A percentile compares a stretch with the other conserved stretches of the same genome.
Evolutionary conservation across 768 basidiomycete genomes (phyloP).

Genomic region (Gloeophyllum trabeum): DNA sequence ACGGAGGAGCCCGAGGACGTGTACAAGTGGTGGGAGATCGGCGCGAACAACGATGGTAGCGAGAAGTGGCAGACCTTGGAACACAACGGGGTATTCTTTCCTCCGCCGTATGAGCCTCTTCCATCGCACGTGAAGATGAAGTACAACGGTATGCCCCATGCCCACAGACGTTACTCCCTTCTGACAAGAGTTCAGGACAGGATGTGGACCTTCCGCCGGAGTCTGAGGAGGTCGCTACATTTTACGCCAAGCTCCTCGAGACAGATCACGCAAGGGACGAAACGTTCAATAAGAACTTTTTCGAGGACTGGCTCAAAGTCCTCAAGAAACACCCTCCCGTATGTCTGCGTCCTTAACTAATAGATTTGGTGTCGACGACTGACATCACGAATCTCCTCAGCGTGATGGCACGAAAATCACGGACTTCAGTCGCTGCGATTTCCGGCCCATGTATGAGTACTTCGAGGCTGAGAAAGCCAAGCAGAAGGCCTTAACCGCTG

Average conservation of each 20-base stretch:
- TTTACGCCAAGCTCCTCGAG: constrained; percentile 88
- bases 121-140: constrained; percentile 84
- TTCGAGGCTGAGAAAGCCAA: constrained; percentile 88
- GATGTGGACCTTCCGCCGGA: constrained; percentile 68
- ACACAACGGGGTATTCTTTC: constrained; percentile 92
- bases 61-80: constrained; percentile 93
- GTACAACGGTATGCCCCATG: constrained; percentile 65
- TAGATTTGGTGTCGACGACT: not conserved
- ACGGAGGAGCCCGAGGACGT: constrained; percentile 60
- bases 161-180: constrained; percentile 3
- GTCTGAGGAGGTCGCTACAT: constrained; percentile 93
- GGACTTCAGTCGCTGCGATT: constrained; percentile 78
- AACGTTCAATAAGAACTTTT: constrained; percentile 92
- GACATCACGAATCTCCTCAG: constrained; percentile 28
- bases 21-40: constrained; percentile 80
- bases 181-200: constrained; percentile 40
- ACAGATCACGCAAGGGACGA: constrained; percentile 85
- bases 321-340: constrained; percentile 80
- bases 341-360: constrained; percentile 19
- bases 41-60: constrained; percentile 61
- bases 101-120: constrained; percentile 84
- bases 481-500: constrained; percentile 76
- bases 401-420: constrained; percentile 65
- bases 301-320: constrained; percentile 75
- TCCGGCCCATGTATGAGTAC: constrained; percentile 87